These are phyloP conservation scores for Pyronema omphalodes DNA, from an alignment of 495 filamentous ascomycete species.

Conservation along the genomic window DNA sequence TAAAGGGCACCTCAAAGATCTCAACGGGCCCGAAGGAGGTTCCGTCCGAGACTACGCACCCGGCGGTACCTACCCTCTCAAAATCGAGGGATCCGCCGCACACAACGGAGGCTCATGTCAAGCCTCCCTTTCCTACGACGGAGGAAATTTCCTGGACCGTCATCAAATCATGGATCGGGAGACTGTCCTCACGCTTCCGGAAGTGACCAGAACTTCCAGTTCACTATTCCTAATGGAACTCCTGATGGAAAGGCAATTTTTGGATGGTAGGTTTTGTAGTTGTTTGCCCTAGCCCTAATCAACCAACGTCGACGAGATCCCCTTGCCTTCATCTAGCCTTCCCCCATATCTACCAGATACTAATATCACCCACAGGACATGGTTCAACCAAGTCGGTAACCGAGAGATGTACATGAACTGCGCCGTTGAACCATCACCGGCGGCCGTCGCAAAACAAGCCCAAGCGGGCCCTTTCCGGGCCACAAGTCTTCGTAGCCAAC, in stretches of 20 bases:
- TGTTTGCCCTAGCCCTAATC: slow-evolving; percentile 4
- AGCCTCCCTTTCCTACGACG: slow-evolving; percentile 41
- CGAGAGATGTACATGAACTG: slow-evolving; percentile 64
- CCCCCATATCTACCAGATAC: not conserved
- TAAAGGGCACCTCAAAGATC: slow-evolving; percentile 33
- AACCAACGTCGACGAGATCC: no score
- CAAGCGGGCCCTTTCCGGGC: slow-evolving; percentile 24
- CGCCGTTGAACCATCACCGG: slow-evolving; percentile 34
- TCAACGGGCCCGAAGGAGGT: slow-evolving; percentile 24
- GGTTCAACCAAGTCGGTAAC: slow-evolving; percentile 56
- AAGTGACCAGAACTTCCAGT: slow-evolving; percentile 29
- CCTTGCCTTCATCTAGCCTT: not conserved
- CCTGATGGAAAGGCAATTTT: slow-evolving; percentile 38
- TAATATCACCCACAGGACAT: slow-evolving; percentile 32
- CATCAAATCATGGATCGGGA: slow-evolving; percentile 43
- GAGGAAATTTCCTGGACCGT: slow-evolving; percentile 38
- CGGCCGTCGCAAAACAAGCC: not conserved
- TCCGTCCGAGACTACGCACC: slow-evolving; percentile 30
- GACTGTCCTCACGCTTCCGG: slow-evolving; percentile 29
- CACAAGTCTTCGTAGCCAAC: slow-evolving; percentile 47
- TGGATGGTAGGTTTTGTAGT: slow-evolving; percentile 36
- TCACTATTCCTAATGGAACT: slow-evolving; percentile 31
- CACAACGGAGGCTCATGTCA: slow-evolving; percentile 52
- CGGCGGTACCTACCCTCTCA: slow-evolving; percentile 28
- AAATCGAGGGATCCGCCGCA: slow-evolving; percentile 28